Percentiles rank a stretch among this genome's conserved stretches.
These are phyloP conservation scores for Bertia moriformis DNA, from an alignment of 2,329 filamentous ascomycete genomes.

Conservation along the genomic window DNA sequence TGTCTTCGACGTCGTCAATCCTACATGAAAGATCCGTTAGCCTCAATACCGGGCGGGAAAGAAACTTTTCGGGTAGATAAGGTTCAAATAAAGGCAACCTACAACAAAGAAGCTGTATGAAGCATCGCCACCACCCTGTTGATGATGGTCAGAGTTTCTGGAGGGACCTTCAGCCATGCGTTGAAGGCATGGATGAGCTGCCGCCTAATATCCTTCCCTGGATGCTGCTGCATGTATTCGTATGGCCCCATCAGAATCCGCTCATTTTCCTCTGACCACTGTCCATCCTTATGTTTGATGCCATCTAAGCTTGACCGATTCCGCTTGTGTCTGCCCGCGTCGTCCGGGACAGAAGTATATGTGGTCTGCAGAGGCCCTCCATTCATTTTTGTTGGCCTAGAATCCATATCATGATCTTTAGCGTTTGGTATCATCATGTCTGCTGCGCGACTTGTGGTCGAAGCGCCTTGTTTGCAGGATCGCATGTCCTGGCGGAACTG, in stretches of 20 bases:
- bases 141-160: conserved; percentile 21
- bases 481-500: no score
- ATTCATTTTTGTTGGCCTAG: no score
- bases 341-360: no score
- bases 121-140: conserved; percentile 25
- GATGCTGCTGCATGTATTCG: conserved; percentile 24
- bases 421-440: no score
- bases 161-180: conserved; percentile 23
- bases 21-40: neutral
- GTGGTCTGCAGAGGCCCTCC: no score
- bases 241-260: conserved; percentile 25
- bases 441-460: no score
- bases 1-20: conserved; percentile 33
- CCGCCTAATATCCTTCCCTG: conserved; percentile 25
- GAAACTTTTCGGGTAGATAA: conserved; percentile 6
- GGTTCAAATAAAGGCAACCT: conserved; percentile 85
- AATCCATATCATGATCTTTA: no score
- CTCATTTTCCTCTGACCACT: conserved; percentile 13
- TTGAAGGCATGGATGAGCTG: conserved; percentile 27
- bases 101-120: conserved; percentile 28
- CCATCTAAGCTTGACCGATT: conserved; percentile 40
- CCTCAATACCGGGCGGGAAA: neutral
- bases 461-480: no score
- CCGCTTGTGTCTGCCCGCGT: conserved; percentile 26
- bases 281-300: conserved; percentile 17